These are phyloP conservation scores for Fragaria vesca DNA, from an alignment of 306 rosid species.

Conservation along the genomic window DNA sequence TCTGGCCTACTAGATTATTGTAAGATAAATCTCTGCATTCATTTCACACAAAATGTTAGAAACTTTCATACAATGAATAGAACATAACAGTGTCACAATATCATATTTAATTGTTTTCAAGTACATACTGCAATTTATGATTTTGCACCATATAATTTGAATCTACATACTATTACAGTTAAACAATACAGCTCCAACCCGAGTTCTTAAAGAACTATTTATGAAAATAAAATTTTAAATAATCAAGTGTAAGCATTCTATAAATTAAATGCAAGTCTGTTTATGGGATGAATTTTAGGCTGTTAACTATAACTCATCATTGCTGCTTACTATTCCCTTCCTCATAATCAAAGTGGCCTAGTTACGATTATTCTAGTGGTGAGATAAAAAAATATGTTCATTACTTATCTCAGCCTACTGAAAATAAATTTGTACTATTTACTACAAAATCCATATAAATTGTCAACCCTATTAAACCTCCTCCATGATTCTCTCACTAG, in stretches of 20 bases:
- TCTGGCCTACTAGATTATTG: slow-evolving; percentile 61
- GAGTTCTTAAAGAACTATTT: neutral
- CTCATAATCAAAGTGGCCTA: neutral
- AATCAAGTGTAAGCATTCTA: neutral
- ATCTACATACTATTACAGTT: neutral
- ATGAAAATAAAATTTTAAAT: neutral
- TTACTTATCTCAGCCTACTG: neutral
- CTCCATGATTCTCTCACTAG: no score
- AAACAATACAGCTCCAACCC: neutral
- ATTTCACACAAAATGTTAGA: slow-evolving; percentile 18
- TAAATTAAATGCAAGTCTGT: neutral
- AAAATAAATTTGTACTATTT: neutral
- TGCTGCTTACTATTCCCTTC: neutral
- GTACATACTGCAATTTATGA: neutral
- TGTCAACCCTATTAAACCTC: neutral
- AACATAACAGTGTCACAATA: neutral
- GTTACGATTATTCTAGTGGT: neutral
- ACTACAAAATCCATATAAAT: neutral
- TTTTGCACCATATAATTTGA: neutral
- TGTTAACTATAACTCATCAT: neutral
- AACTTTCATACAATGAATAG: neutral
- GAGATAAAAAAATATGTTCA: neutral
- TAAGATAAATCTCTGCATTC: slow-evolving; percentile 79
- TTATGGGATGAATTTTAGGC: neutral
- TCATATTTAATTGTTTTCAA: neutral